Evolutionary conservation across 2,329 filamentous ascomycete species (phyloP), one percentile per base, ranked within the genome.

Genomic region (Rhinocladiella similis): DNA sequence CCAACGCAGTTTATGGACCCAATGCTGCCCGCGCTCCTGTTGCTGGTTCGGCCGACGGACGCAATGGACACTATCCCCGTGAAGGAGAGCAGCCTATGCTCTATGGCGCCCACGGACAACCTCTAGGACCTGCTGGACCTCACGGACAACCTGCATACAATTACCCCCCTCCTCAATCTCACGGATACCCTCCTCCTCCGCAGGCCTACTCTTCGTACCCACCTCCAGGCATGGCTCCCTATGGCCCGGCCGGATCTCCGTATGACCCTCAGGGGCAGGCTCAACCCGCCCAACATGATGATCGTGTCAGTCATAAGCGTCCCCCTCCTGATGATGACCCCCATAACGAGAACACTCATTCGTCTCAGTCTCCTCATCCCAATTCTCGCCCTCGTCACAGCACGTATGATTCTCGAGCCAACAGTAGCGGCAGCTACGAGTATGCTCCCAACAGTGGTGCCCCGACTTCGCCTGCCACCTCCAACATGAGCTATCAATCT

Each of bases 1-100:
- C 86, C 9, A 85, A 89, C 68, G 85, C 86, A 5, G 83, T 86
- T 56, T 88, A 82, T 61, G 62, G 60, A 47, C 80, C 81, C 14
- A 75, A 80, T 65, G 69, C 63, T 38, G 67, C 63, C 29, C 70
- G 71, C 41, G 64, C 66, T 50, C 63, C 62, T 22, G 49, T 63
- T 41, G 59, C 61, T 38, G 62, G 58, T 46, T 48, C 56, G 20
- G 22, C 50, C n/a, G 70, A 70, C 53, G 66, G 68, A 25, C 63
- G 65, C 25, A 59, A 62, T 9, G 61, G 67, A 22, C 69, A 58
- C 36, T 61, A 60, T 47, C 20, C 57, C 22, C 47, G 61, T 18
- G 59, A 63, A 35, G 63, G 63, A 45, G 59, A 63, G 20, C 55
- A 56, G 29, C 67, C 63, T 25, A 65, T 75, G 62, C 70, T 80